These are phyloP conservation scores for Neurospora sp. DNA, from an alignment of 495 filamentous ascomycete genomes.

Conservation along the genomic window DNA sequence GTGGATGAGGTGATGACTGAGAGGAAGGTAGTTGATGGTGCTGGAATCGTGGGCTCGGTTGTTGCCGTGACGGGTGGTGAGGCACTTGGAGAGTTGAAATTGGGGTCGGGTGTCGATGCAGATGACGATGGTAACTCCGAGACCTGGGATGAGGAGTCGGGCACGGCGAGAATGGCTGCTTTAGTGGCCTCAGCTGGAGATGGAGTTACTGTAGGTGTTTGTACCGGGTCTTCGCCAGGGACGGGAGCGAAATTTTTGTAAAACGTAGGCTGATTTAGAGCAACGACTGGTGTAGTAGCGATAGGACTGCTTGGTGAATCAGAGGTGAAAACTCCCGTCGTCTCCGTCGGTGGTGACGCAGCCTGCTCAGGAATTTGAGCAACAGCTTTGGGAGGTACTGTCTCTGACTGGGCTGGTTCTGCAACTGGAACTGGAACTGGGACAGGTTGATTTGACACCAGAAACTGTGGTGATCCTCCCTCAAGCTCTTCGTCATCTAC, in stretches of 20 bases:
- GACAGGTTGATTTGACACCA: background rate
- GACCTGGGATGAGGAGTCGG: background rate
- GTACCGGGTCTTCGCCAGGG: background rate
- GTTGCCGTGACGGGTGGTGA: background rate
- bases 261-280: background rate
- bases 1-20: background rate
- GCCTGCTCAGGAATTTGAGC: background rate
- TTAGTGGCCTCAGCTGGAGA: background rate
- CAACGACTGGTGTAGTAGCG: background rate
- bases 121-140: background rate
- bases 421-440: background rate
- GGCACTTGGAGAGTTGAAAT: background rate
- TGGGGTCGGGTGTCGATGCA: background rate
- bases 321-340: background rate
- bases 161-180: background rate
- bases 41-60: background rate
- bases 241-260: background rate
- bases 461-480: background rate
- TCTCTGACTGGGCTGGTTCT: background rate
- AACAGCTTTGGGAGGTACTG: background rate
- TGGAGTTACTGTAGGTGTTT: background rate
- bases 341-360: background rate
- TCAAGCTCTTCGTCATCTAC: background rate
- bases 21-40: background rate
- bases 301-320: background rate